Conservation (phyloP, 2,329 filamentous ascomycete genomes). For the Nigrospora sphaerica region DNA sequence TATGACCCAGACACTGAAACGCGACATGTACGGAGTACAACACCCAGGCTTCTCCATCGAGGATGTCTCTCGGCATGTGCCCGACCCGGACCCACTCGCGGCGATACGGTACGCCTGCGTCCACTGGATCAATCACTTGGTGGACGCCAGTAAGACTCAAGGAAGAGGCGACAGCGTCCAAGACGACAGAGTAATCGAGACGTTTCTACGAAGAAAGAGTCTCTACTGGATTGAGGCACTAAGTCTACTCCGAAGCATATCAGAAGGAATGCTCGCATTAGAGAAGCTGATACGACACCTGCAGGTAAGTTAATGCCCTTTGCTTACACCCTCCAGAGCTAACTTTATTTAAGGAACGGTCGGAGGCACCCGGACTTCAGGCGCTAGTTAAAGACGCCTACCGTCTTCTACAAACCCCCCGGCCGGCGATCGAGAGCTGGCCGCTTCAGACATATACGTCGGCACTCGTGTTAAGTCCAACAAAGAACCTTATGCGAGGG, state of each 20-base stretch:
- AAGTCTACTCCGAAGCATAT: not conserved
- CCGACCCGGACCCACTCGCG: conserved; percentile 15
- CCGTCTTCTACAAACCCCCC: conserved; percentile 20
- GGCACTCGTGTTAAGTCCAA: conserved; percentile 23
- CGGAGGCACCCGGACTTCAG: not conserved
- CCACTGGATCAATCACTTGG: conserved; percentile 26
- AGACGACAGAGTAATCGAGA: conserved; percentile 5
- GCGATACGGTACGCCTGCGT: conserved; percentile 22
- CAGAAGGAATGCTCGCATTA: conserved; percentile 14
- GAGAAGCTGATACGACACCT: conserved; percentile 8
- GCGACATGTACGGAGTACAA: conserved; percentile 26
- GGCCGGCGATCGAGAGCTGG: conserved; percentile 16
- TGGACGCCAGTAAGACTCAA: not conserved
- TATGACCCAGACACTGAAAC: conserved; percentile 19
- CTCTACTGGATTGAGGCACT: not conserved
- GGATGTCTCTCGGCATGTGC: conserved; percentile 7
- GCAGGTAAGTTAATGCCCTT: not conserved
- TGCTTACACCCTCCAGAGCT: not conserved
- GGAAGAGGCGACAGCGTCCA: conserved; percentile 6
- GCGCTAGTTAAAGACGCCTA: conserved; percentile 17
- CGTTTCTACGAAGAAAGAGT: not conserved
- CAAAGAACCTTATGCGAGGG: conserved; percentile 9
- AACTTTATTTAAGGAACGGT: not conserved
- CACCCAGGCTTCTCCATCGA: conserved; percentile 14
- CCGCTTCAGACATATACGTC: conserved; percentile 26